phyloP scores from a whole-genome alignment of 345 rosid genomes.

The Gossypium bickii region DNA sequence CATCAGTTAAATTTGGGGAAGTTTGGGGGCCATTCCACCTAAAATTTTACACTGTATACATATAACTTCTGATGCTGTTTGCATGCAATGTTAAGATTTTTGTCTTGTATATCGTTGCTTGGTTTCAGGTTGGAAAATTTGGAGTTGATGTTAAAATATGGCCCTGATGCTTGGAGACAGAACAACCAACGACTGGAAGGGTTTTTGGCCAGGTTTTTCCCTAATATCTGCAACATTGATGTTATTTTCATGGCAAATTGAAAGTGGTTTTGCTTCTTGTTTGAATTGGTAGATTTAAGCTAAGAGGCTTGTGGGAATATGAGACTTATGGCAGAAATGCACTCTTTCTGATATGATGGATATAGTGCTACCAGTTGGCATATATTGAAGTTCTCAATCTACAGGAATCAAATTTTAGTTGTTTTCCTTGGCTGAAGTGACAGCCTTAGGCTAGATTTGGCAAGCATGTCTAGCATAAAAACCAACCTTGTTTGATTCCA shows the following conservation, averaged over 20 bases:
- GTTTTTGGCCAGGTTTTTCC: conserved; percentile 57
- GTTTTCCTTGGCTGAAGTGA: background rate
- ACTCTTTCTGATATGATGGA: background rate
- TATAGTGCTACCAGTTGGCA: background rate
- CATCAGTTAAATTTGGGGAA: background rate
- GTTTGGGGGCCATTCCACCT: background rate
- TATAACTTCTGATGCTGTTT: background rate
- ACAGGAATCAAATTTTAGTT: background rate
- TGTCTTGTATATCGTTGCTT: conserved; percentile 17
- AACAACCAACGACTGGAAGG: conserved; percentile 68
- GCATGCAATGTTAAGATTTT: background rate
- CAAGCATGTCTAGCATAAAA: background rate
- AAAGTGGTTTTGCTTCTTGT: background rate
- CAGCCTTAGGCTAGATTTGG: background rate
- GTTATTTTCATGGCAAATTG: background rate
- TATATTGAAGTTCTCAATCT: background rate
- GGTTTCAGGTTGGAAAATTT: conserved; percentile 78
- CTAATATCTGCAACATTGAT: background rate
- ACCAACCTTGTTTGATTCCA: background rate
- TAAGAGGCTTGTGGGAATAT: background rate
- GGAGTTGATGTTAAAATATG: conserved; percentile 77
- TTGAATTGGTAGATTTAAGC: background rate
- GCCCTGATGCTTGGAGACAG: conserved; percentile 79
- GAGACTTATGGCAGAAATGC: background rate
- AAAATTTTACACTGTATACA: background rate